Evolutionary conservation across 2,329 filamentous ascomycete species (phyloP).

Genomic region (Alternaria ventricosa): DNA sequence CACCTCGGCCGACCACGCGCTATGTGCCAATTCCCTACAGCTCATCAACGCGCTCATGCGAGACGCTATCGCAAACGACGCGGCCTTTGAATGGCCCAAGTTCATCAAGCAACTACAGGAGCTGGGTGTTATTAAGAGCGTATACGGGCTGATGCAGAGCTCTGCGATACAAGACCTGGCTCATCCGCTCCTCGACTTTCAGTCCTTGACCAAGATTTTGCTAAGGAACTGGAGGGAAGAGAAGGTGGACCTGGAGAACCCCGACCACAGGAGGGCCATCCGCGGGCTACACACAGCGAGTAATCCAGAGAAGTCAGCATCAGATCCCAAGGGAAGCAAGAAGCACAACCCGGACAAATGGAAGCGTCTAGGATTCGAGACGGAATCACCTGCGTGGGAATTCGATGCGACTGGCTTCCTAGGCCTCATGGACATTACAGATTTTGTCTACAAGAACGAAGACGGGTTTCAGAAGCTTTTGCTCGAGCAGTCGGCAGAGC

Average conservation of each 20-base stretch:
- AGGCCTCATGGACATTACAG: slow-evolving; percentile 96
- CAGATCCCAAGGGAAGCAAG: slow-evolving; percentile 61
- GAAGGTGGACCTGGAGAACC: slow-evolving; percentile 80
- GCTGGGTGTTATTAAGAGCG: slow-evolving; percentile 87
- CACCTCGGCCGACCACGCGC: slow-evolving; percentile 90
- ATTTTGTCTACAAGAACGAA: slow-evolving; percentile 91
- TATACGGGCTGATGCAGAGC: slow-evolving; percentile 91
- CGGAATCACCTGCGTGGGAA: slow-evolving; percentile 84
- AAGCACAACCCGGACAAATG: slow-evolving; percentile 90
- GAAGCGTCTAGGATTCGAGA: slow-evolving; percentile 88
- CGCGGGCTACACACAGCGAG: slow-evolving; percentile 86
- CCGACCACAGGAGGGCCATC: slow-evolving; percentile 86
- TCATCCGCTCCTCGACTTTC: slow-evolving; percentile 90
- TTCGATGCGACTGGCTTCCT: slow-evolving; percentile 87
- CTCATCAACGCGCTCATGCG: slow-evolving; percentile 94
- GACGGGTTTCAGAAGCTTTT: slow-evolving; percentile 91
- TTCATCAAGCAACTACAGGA: slow-evolving; percentile 95
- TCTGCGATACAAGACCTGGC: slow-evolving; percentile 89
- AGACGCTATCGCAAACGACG: slow-evolving; percentile 82
- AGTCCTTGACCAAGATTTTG: slow-evolving; percentile 86
- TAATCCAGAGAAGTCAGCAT: slow-evolving; percentile 65
- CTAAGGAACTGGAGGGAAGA: slow-evolving; percentile 88
- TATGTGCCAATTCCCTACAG: slow-evolving; percentile 94
- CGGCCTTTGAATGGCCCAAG: slow-evolving; percentile 86
- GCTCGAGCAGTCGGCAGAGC: slow-evolving; percentile 82